These are phyloP conservation scores for Cucurbita maxima DNA, from an alignment of 306 rosid species.

Conservation along the genomic window DNA sequence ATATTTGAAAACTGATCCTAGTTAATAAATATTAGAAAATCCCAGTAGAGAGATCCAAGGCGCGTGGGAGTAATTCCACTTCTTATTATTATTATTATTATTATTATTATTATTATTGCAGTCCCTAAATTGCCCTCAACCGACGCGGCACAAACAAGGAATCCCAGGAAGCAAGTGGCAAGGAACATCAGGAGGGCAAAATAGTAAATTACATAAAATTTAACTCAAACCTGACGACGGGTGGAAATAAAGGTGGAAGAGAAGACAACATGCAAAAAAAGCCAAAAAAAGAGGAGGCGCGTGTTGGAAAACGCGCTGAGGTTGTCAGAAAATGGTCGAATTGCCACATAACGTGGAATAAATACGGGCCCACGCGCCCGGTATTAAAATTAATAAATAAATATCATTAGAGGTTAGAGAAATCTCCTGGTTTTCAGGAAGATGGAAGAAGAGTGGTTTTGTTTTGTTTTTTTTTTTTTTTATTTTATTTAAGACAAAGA, in stretches of 20 bases:
- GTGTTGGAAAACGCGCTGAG: constrained; percentile 29
- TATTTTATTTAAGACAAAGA: too few relatives aligned
- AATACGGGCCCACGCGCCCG: constrained; percentile 15
- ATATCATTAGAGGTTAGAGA: not conserved
- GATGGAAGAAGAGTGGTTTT: constrained; percentile 10
- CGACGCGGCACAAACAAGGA: not conserved
- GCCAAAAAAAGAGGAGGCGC: constrained; percentile 46
- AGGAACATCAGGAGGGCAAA: not conserved
- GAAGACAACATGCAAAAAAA: constrained; percentile 46
- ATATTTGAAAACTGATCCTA: not conserved
- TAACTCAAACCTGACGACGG: constrained; percentile 6
- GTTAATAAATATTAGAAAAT: not conserved
- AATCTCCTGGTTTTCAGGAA: constrained; percentile 86
- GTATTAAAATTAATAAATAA: not conserved
- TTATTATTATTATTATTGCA: too few relatives aligned
- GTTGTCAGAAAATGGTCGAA: constrained; percentile 52
- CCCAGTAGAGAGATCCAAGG: not conserved
- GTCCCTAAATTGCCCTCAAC: not conserved
- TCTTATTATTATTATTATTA: too few relatives aligned
- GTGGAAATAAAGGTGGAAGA: constrained; percentile 1
- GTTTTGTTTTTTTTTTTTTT: not conserved
- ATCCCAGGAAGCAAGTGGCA: not conserved
- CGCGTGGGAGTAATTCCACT: not conserved
- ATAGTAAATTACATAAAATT: not conserved
- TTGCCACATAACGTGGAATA: constrained; percentile 65